Percentiles rank a stretch among this genome's conserved stretches.
phyloP scores from a whole-genome alignment of 164 flowering plant genomes.

The Liriodendron chinense region DNA sequence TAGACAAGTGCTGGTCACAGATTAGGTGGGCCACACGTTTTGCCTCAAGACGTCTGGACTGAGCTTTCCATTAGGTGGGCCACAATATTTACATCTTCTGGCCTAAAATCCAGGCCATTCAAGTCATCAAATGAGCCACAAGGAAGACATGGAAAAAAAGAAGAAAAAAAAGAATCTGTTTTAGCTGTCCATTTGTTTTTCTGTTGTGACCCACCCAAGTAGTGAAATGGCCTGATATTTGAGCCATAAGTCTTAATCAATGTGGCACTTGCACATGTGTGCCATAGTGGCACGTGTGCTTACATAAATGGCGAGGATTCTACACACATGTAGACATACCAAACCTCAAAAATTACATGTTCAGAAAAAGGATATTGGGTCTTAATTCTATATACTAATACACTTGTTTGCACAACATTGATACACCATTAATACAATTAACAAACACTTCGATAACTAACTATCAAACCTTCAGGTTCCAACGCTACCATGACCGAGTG shows the following conservation, averaged over 20 bases:
- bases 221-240: too few relatives aligned
- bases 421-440: slow-evolving; percentile 1
- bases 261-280: too few relatives aligned
- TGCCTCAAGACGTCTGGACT: too few relatives aligned
- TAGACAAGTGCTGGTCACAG: slow-evolving; percentile 30
- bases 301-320: background rate
- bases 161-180: slow-evolving; percentile 76
- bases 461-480: slow-evolving; percentile 55
- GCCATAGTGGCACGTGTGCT: too few relatives aligned
- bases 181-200: slow-evolving; percentile 58
- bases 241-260: too few relatives aligned
- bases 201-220: background rate
- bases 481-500: slow-evolving; percentile 37
- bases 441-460: slow-evolving; percentile 29
- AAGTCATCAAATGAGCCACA: slow-evolving; percentile 68
- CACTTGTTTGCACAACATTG: too few relatives aligned
- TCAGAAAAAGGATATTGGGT: background rate
- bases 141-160: slow-evolving; percentile 73
- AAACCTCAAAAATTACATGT: background rate
- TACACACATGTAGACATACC: background rate
- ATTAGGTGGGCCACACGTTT: slow-evolving; percentile 23
- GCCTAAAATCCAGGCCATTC: slow-evolving; percentile 53
- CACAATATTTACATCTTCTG: slow-evolving; percentile 8
- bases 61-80: slow-evolving; percentile 12
- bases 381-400: background rate